phyloP scores from a whole-genome alignment of 371 early-diverging fungal genomes.

The Mucor sp. region DNA sequence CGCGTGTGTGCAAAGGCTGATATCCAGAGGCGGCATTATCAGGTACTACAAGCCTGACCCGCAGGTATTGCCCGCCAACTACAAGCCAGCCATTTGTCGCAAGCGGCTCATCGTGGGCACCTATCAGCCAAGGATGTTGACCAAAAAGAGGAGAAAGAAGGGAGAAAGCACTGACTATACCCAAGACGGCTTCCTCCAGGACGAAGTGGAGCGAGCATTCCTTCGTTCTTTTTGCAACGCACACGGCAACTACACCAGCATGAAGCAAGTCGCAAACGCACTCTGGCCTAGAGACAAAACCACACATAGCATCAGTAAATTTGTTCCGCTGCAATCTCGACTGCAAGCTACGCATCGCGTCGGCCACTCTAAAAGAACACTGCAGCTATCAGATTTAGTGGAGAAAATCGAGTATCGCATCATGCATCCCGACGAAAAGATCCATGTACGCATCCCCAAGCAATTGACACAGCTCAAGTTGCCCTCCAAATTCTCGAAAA shows the following conservation, averaged over 20 bases:
- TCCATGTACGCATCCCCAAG: neutral
- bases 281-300: conserved; percentile 24
- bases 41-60: conserved; percentile 31
- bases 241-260: neutral
- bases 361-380: conserved; percentile 32
- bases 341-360: conserved; percentile 11
- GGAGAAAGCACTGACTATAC: neutral
- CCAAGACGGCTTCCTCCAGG: conserved; percentile 2
- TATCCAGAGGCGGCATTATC: conserved; percentile 22
- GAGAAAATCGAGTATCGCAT: conserved; percentile 41
- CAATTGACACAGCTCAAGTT: conserved; percentile 3
- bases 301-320: conserved; percentile 2
- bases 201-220: neutral
- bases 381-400: conserved; percentile 20
- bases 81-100: conserved; percentile 47
- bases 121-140: conserved; percentile 9
- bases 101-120: conserved; percentile 30
- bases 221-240: neutral
- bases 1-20: conserved; percentile 56
- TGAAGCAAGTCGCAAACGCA: conserved; percentile 14
- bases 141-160: neutral
- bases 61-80: conserved; percentile 48
- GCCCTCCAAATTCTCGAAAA: neutral
- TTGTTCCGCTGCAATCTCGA: conserved; percentile 23
- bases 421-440: conserved; percentile 17